These are phyloP conservation scores for Metschnikowia chrysomelidarum DNA, from an alignment of 805 yeast genomes.

Conservation along the genomic window DNA sequence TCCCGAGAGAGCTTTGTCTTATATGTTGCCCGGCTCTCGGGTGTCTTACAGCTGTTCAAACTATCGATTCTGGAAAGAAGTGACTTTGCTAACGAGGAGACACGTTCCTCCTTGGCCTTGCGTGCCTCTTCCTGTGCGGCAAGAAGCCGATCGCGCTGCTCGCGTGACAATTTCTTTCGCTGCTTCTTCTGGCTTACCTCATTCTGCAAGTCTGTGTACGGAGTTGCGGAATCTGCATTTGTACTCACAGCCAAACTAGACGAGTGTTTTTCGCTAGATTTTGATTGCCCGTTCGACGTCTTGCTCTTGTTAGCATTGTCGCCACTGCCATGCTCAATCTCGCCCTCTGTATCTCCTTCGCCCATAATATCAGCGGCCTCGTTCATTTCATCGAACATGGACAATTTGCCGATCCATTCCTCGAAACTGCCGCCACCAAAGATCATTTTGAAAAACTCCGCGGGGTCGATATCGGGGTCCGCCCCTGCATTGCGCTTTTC, in stretches of 20 bases:
- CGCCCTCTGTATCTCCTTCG: constrained; percentile 34
- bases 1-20: constrained; percentile 54
- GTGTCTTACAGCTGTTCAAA: constrained; percentile 58
- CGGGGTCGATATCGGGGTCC: constrained; percentile 70
- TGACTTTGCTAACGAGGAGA: constrained; percentile 48
- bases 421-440: constrained; percentile 82
- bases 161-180: constrained; percentile 30
- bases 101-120: constrained; percentile 47
- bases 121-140: constrained; percentile 55
- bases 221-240: constrained; percentile 13
- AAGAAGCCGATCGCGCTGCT: constrained; percentile 48
- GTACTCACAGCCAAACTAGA: constrained; percentile 3
- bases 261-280: not conserved
- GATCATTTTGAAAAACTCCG: constrained; percentile 77
- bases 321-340: not conserved
- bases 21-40: constrained; percentile 59
- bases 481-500: constrained; percentile 71
- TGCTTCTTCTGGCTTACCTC: constrained; percentile 26
- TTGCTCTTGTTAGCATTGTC: no score
- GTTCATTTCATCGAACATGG: constrained; percentile 72
- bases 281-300: constrained; percentile 6
- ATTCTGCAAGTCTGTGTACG: constrained; percentile 19
- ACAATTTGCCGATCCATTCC: constrained; percentile 85
- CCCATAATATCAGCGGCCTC: constrained; percentile 52
- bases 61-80: constrained; percentile 49